Base-by-base conservation (phyloP, 1,139 yeast genomes). In the Taphrina confusa region DNA sequence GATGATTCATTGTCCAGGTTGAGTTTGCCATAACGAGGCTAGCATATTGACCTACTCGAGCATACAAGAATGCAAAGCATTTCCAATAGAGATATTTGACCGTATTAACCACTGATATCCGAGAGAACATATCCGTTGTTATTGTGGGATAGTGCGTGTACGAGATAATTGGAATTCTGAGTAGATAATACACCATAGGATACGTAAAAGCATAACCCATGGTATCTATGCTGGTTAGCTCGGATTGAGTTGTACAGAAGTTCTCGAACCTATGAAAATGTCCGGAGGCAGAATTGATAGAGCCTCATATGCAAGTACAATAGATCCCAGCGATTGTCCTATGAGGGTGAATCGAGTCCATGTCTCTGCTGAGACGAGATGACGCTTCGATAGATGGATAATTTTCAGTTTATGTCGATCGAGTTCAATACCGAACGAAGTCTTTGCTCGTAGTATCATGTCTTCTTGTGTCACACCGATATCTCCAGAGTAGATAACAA, bases 61-160 rank as follows among this genome's bases (percentile, higher is more conserved):
- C 77, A 72, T 90, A 91, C n/a, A 71, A 63, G 42, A 68, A 66
- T n/a, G 83, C 70, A 51, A 77, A 74, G 0, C 72, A 5, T 30
- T 78, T 74, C 97, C 97, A 92, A 72, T 94, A 94, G 2, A 76
- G 62, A 76, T 81, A 69, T 89, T 90, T 12, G 72, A 66, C 14
- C 72, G 63, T 25, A 75, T 72, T 30, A 16, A 22, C 28, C 31
- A 62, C 52, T 11, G 57, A 62, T 68, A 79, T 34, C 54, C 65
- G 50, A n/a, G 72, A 69, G 45, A 77, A 75, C 98, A 94, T 94
- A 66, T 92, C 97, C 42, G 76, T 74, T 55, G 95, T 95, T 49
- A 94, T 84, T 12, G 91, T 82, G 1, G 99, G 99, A 73, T 88
- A 94, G 74, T 94, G 98, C 20, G 90, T 90, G 69, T 94, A 94